Conservation (phyloP, 2,329 filamentous ascomycete genomes). For the Nemania sp. region DNA sequence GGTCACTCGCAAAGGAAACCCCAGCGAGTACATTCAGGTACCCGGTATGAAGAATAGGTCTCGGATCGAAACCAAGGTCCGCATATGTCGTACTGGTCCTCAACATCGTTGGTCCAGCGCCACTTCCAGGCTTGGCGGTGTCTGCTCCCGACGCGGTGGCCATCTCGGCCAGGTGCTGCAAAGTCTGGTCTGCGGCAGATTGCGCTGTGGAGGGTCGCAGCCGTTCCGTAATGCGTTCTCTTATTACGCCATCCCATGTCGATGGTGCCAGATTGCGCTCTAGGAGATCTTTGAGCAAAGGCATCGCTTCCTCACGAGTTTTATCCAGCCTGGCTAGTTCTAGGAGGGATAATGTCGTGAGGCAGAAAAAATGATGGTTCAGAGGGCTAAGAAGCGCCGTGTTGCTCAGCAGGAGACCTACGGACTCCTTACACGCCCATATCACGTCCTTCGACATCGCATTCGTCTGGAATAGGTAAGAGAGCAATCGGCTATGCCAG, state of each 20-base stretch:
- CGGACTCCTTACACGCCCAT: slow-evolving; percentile 63
- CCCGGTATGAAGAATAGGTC: slow-evolving; percentile 44
- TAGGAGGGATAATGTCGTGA: slow-evolving; percentile 64
- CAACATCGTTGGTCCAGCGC: slow-evolving; percentile 27
- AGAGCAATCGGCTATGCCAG: slow-evolving; percentile 70
- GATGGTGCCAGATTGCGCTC: slow-evolving; percentile 55
- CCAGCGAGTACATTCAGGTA: slow-evolving; percentile 45
- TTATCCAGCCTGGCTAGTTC: slow-evolving; percentile 61
- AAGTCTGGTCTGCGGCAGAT: slow-evolving; percentile 53
- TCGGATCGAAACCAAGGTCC: slow-evolving; percentile 49
- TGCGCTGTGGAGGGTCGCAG: slow-evolving; percentile 44
- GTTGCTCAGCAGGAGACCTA: slow-evolving; percentile 60
- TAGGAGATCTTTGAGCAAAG: slow-evolving; percentile 59
- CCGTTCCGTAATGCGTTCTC: slow-evolving; percentile 55
- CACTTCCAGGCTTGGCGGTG: slow-evolving; percentile 33
- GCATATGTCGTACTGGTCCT: slow-evolving; percentile 46
- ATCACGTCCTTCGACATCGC: slow-evolving; percentile 61
- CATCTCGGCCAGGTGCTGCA: slow-evolving; percentile 66
- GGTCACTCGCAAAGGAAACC: slow-evolving; percentile 22
- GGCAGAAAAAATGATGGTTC: slow-evolving; percentile 67
- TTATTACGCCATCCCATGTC: slow-evolving; percentile 62
- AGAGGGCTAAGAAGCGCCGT: slow-evolving; percentile 63
- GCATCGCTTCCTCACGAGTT: slow-evolving; percentile 61
- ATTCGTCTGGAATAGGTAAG: slow-evolving; percentile 62
- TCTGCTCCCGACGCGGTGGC: slow-evolving; percentile 50